Conservation (phyloP, 257 asterid species). For the Parsonsia alboflavescens region DNA sequence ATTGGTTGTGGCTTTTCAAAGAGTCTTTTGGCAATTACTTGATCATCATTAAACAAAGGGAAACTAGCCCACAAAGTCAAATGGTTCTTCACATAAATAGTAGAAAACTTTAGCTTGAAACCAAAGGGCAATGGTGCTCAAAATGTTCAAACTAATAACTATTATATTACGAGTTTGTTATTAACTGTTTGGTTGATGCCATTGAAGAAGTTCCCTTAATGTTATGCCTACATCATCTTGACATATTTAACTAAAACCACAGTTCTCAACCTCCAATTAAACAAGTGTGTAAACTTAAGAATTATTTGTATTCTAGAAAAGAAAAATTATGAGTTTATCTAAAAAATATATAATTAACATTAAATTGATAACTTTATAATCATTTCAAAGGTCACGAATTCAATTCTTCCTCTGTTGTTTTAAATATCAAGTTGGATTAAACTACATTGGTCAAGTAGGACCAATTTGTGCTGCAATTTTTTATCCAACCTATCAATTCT, state of each 20-base stretch:
- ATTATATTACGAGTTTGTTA: background rate
- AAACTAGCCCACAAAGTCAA: background rate
- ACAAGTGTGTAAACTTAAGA: background rate
- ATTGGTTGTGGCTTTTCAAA: background rate
- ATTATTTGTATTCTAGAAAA: too few relatives aligned
- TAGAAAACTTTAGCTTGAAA: constrained; percentile 24
- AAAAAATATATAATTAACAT: too few relatives aligned
- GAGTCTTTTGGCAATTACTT: constrained; percentile 3
- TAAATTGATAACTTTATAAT: too few relatives aligned
- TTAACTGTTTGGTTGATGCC: background rate
- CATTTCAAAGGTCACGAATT: too few relatives aligned
- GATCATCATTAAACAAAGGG: background rate
- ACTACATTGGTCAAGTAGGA: too few relatives aligned
- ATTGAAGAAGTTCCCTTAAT: background rate
- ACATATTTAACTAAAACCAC: background rate
- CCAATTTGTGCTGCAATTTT: constrained; percentile 1
- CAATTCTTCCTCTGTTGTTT: too few relatives aligned
- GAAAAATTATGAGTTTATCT: too few relatives aligned
- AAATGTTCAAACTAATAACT: constrained; percentile 2
- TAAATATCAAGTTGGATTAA: too few relatives aligned
- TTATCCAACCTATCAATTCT: too few relatives aligned
- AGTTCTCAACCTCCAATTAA: background rate
- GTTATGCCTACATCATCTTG: constrained; percentile 1
- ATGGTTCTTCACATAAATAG: constrained; percentile 3
- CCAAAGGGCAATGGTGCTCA: constrained; percentile 28